phyloP scores from a whole-genome alignment of 2,329 filamentous ascomycete species.

The Ophiostoma populinum region DNA sequence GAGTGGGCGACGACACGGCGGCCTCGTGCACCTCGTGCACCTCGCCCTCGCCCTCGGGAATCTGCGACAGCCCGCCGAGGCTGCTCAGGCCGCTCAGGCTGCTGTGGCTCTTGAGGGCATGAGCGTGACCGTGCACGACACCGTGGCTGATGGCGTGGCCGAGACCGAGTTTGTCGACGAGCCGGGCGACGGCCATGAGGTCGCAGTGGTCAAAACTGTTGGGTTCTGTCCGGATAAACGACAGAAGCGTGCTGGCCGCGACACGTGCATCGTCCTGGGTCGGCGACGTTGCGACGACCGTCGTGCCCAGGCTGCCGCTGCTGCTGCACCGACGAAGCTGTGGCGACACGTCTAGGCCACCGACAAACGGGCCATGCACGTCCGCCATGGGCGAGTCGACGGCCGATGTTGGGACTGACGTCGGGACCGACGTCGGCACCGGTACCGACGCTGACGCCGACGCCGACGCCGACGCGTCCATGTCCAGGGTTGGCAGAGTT shows the following conservation, averaged over 20 bases:
- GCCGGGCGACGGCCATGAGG: constrained; percentile 57
- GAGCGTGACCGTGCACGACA: too few relatives aligned
- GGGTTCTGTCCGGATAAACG: constrained; percentile 56
- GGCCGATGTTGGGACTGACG: constrained; percentile 32
- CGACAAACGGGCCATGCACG: constrained; percentile 23
- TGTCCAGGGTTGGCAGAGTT: constrained; percentile 60
- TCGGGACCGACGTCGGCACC: constrained; percentile 18
- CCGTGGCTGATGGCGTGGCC: constrained; percentile 12
- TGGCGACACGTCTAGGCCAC: constrained; percentile 21
- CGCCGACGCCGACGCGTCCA: too few relatives aligned
- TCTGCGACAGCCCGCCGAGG: constrained; percentile 34
- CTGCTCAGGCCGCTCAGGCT: constrained; percentile 5
- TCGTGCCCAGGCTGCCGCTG: constrained; percentile 26
- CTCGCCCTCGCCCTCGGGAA: constrained; percentile 40
- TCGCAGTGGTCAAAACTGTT: constrained; percentile 59
- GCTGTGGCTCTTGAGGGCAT: background rate
- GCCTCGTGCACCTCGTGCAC: constrained; percentile 40
- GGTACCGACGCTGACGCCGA: background rate
- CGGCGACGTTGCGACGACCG: constrained; percentile 35
- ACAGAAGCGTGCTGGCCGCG: constrained; percentile 66
- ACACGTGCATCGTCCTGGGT: constrained; percentile 73
- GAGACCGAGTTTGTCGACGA: constrained; percentile 64
- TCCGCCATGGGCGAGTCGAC: constrained; percentile 35
- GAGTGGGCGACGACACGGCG: constrained; percentile 30
- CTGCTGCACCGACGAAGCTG: constrained; percentile 34